phyloP scores from a whole-genome alignment of 2,329 filamentous ascomycete species.

The Colletotrichum tofieldiae region DNA sequence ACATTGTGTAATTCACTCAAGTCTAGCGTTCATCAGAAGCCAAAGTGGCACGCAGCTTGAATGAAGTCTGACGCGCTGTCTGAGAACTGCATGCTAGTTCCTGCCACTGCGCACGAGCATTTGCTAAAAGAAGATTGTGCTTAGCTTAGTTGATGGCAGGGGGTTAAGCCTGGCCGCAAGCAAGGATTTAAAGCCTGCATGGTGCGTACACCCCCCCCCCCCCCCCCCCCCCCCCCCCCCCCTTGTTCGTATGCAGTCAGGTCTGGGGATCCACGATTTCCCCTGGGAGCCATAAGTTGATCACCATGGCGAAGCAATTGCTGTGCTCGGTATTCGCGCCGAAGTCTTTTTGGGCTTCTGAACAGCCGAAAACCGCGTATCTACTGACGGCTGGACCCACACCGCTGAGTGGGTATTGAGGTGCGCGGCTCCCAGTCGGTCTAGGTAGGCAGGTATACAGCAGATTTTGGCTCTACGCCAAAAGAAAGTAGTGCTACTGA shows the following conservation, averaged over 20 bases:
- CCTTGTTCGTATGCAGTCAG: background rate
- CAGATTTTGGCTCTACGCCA: too few relatives aligned
- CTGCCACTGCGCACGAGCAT: background rate
- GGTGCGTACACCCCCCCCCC: too few relatives aligned
- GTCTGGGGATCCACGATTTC: background rate
- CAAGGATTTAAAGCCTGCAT: background rate
- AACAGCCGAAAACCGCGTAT: too few relatives aligned
- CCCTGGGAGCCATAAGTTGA: background rate
- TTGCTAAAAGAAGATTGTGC: background rate
- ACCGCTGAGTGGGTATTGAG: background rate
- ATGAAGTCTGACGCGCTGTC: background rate
- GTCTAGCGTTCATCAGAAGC: background rate
- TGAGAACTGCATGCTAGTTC: background rate
- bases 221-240: too few relatives aligned
- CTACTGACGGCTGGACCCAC: too few relatives aligned
- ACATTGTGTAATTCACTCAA: background rate
- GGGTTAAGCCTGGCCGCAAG: background rate
- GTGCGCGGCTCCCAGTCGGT: background rate
- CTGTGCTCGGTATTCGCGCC: background rate
- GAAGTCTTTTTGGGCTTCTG: background rate
- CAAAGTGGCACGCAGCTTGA: background rate
- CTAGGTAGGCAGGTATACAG: background rate
- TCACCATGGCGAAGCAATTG: background rate
- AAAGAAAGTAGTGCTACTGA: too few relatives aligned
- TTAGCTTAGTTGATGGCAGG: background rate